A percentile compares a stretch with the other conserved stretches of the same genome.
phyloP scores from a whole-genome alignment of 1,284 basidiomycete species.

The Ustilago hordei region DNA sequence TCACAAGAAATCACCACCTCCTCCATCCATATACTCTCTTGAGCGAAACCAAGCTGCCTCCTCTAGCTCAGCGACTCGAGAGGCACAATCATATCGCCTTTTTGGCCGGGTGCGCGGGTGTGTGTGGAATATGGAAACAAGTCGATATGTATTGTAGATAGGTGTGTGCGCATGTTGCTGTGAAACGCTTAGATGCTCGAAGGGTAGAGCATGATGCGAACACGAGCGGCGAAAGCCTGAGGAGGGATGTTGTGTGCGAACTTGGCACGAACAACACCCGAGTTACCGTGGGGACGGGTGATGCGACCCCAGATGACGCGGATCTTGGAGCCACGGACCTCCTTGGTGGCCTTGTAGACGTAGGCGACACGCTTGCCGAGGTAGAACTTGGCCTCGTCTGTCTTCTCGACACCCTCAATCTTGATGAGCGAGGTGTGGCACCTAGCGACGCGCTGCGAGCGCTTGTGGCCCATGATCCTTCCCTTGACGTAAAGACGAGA shows the following conservation, averaged over 20 bases:
- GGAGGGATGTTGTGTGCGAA: constrained; percentile 97
- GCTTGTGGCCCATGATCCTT: constrained; percentile 97
- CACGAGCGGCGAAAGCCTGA: constrained; percentile 91
- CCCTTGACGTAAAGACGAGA: constrained; percentile 92
- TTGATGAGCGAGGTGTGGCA: constrained; percentile 95
- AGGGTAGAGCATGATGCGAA: constrained; percentile 83
- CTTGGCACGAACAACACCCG: constrained; percentile 97
- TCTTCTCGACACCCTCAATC: constrained; percentile 94
- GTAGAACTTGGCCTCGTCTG: constrained; percentile 97
- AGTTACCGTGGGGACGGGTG: constrained; percentile 75
- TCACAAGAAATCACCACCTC: constrained; percentile 26
- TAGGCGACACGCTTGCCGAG: constrained; percentile 98
- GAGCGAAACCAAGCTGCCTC: constrained; percentile 5
- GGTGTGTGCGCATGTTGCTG: not conserved
- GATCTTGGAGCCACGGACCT: constrained; percentile 90
- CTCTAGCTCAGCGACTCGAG: constrained; percentile 17
- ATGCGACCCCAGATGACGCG: constrained; percentile 94
- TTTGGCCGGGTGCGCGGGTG: constrained; percentile 16
- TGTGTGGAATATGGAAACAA: constrained; percentile 9
- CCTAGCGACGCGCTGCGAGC: constrained; percentile 93
- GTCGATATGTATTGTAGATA: constrained; percentile 6
- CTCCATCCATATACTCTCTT: constrained; percentile 3
- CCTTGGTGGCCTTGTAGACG: constrained; percentile 95
- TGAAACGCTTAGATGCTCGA: constrained; percentile 59
- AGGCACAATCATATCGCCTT: constrained; percentile 37